These are phyloP conservation scores for Linderniella brevidens DNA, from an alignment of 257 asterid genomes.

Conservation along the genomic window DNA sequence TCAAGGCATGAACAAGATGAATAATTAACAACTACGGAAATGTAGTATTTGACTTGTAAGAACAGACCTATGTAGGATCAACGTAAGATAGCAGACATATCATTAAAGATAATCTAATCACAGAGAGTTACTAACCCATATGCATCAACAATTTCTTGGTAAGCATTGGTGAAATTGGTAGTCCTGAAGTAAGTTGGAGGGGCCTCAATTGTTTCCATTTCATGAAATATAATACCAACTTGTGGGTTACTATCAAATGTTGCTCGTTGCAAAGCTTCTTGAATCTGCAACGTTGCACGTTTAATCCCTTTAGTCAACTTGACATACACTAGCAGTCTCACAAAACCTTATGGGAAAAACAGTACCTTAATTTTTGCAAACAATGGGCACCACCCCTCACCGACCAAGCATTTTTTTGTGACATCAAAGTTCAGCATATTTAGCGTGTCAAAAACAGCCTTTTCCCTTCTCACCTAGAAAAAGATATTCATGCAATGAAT, in stretches of 20 bases:
- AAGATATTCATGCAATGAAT: conserved; percentile 13
- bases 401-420: conserved; percentile 94
- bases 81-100: neutral
- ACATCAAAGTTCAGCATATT: conserved; percentile 97
- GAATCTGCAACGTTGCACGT: conserved; percentile 45
- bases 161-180: conserved; percentile 62
- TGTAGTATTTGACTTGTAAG: neutral
- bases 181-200: conserved; percentile 94
- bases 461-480: conserved; percentile 86
- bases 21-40: no score
- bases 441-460: conserved; percentile 79
- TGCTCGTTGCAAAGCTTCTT: conserved; percentile 88
- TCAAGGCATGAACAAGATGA: no score
- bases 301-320: conserved; percentile 1
- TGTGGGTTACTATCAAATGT: conserved; percentile 89
- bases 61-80: neutral
- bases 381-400: conserved; percentile 99
- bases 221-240: conserved; percentile 86
- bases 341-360: conserved; percentile 3
- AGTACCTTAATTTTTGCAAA: conserved; percentile 74
- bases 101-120: neutral
- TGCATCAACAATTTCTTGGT: conserved; percentile 98
- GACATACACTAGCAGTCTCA: neutral
- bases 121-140: conserved; percentile 53
- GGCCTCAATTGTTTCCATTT: conserved; percentile 66